phyloP scores from a whole-genome alignment of 2,329 filamentous ascomycete genomes.

The Aspergillus brunneoviolaceus region DNA sequence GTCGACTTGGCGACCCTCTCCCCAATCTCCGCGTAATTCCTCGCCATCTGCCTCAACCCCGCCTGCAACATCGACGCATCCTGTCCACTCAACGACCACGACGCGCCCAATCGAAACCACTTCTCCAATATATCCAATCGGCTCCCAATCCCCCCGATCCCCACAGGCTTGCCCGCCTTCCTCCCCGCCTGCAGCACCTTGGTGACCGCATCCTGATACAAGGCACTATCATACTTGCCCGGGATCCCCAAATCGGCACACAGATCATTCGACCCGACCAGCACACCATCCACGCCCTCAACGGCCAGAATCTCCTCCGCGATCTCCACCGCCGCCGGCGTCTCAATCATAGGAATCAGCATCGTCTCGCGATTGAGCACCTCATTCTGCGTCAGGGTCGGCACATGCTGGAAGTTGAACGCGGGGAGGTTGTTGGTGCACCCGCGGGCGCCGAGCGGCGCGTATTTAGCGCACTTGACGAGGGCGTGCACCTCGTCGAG shows the following conservation, averaged over 20 bases:
- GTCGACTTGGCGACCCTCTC: conserved; percentile 15
- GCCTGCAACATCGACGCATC: conserved; percentile 39
- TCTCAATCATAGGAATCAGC: too few relatives aligned
- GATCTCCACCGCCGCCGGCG: too few relatives aligned
- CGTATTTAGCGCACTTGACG: too few relatives aligned
- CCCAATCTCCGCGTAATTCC: conserved; percentile 30
- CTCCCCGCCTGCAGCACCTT: conserved; percentile 40
- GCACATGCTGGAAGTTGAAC: too few relatives aligned
- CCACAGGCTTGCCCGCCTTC: conserved; percentile 42
- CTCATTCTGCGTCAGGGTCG: too few relatives aligned
- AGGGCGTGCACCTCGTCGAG: not conserved
- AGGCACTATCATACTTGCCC: conserved; percentile 40
- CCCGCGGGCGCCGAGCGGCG: too few relatives aligned
- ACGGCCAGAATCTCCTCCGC: too few relatives aligned
- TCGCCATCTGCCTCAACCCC: conserved; percentile 36
- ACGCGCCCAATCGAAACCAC: conserved; percentile 40
- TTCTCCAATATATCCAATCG: conserved; percentile 45
- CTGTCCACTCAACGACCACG: conserved; percentile 40
- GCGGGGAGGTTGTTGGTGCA: too few relatives aligned
- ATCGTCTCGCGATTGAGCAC: too few relatives aligned
- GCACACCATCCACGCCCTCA: too few relatives aligned
- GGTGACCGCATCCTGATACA: conserved; percentile 31
- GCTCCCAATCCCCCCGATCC: conserved; percentile 43
- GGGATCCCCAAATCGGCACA: conserved; percentile 47
- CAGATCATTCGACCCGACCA: conserved; percentile 29